A percentile compares a stretch with the other conserved stretches of the same genome.
Evolutionary conservation across 2,329 filamentous ascomycete species (phyloP).

Genomic region (Cladophialophora exuberans): DNA sequence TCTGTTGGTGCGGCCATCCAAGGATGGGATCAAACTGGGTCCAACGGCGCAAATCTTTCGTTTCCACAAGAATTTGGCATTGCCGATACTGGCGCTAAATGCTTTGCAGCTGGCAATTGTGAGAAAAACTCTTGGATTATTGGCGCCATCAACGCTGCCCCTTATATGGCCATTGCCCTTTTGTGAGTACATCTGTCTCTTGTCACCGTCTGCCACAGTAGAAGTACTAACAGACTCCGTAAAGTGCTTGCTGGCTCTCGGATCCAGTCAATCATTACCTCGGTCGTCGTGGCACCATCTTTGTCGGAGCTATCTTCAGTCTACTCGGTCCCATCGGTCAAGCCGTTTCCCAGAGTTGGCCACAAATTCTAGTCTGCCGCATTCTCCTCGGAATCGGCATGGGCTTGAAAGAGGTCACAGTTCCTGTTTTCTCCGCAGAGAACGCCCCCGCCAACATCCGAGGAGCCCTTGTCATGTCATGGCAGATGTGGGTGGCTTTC

Average conservation of each 20-base stretch:
- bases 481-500: slow-evolving; percentile 58
- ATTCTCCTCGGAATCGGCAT: slow-evolving; percentile 48
- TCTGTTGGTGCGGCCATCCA: slow-evolving; percentile 49
- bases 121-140: slow-evolving; percentile 43
- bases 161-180: slow-evolving; percentile 29
- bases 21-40: slow-evolving; percentile 49
- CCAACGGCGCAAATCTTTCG: slow-evolving; percentile 50
- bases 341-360: slow-evolving; percentile 41
- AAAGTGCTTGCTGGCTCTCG: slow-evolving; percentile 42
- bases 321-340: slow-evolving; percentile 35
- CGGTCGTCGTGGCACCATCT: slow-evolving; percentile 38
- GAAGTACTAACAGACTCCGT: slow-evolving; percentile 40
- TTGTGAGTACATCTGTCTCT: slow-evolving; percentile 30
- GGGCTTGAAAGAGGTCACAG: slow-evolving; percentile 47
- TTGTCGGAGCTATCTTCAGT: slow-evolving; percentile 37
- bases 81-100: slow-evolving; percentile 28
- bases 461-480: slow-evolving; percentile 56
- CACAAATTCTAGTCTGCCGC: slow-evolving; percentile 44
- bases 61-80: slow-evolving; percentile 44
- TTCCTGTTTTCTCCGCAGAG: slow-evolving; percentile 53
- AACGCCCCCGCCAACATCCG: slow-evolving; percentile 54
- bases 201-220: slow-evolving; percentile 37
- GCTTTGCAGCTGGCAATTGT: no score
- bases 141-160: slow-evolving; percentile 47
- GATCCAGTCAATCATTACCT: slow-evolving; percentile 37